phyloP scores from a whole-genome alignment of 2,329 filamentous ascomycete genomes.

The Ceratocystis cubensis region DNA sequence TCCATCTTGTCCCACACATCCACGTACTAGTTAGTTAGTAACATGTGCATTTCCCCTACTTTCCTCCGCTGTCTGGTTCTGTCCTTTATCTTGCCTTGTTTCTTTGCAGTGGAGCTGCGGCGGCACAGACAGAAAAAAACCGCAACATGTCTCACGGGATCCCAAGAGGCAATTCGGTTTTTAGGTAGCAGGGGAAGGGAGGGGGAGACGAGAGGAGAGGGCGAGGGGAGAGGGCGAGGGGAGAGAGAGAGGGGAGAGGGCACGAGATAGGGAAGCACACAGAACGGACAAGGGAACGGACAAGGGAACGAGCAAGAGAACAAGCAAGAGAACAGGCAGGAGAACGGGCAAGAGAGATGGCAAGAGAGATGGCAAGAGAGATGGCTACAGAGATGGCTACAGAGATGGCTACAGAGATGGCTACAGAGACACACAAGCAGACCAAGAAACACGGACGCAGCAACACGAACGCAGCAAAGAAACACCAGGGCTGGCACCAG shows the following conservation, averaged over 20 bases:
- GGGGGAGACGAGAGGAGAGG: not conserved
- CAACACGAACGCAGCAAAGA: not conserved
- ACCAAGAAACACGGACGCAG: not conserved
- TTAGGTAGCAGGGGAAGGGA: not conserved
- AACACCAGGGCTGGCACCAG: not conserved
- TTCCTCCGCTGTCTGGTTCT: too few species aligned
- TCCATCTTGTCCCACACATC: too few species aligned
- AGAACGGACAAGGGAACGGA: not conserved
- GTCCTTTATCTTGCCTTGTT: not conserved
- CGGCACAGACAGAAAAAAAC: slow-evolving; percentile 5
- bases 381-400: not conserved
- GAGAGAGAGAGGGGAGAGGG: not conserved
- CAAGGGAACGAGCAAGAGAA: not conserved
- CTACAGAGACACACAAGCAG: not conserved
- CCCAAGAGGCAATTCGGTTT: not conserved
- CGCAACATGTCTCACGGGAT: slow-evolving; percentile 3
- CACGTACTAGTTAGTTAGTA: too few species aligned
- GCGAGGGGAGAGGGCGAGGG: too few species aligned
- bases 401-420: not conserved
- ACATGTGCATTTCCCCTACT: too few species aligned
- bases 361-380: not conserved
- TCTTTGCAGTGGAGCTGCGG: not conserved
- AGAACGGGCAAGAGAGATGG: not conserved
- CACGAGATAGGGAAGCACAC: not conserved
- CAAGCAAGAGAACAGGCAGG: not conserved